Conservation (phyloP, 768 basidiomycete species). For the Phallus indusiatus region DNA sequence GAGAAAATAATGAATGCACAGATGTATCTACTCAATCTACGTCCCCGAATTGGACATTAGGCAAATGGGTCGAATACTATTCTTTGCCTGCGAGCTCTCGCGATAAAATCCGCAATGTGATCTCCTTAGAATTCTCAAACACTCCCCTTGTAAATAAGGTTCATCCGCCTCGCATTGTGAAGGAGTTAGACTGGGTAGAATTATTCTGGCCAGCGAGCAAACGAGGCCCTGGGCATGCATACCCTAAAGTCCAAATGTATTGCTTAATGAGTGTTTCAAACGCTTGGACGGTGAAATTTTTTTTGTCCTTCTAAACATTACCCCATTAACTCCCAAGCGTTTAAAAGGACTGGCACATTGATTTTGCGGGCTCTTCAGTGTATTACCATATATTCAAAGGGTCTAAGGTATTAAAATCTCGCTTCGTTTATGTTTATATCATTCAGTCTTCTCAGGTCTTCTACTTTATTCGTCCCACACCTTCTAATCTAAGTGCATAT, state of each 20-base stretch:
- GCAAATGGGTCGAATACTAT: constrained; percentile 86
- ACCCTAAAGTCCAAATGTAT: constrained; percentile 93
- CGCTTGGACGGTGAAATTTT: constrained; percentile 78
- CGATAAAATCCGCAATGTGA: constrained; percentile 91
- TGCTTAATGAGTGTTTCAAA: constrained; percentile 92
- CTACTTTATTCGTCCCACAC: constrained; percentile 89
- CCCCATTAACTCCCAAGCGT: constrained; percentile 1
- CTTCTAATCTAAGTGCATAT: constrained; percentile 79
- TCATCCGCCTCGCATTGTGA: constrained; percentile 71
- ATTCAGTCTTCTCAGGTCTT: constrained; percentile 51
- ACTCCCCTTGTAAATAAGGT: constrained; percentile 73
- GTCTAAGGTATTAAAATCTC: constrained; percentile 48
- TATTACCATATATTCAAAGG: constrained; percentile 91
- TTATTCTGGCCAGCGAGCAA: constrained; percentile 83
- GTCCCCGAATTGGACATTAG: constrained; percentile 79
- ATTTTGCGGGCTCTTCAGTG: constrained; percentile 96
- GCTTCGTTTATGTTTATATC: constrained; percentile 1
- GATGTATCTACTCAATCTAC: constrained; percentile 88
- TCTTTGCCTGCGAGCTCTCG: constrained; percentile 53
- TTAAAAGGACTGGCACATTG: constrained; percentile 93
- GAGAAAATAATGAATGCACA: constrained; percentile 6
- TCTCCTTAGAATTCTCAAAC: constrained; percentile 88
- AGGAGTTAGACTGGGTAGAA: constrained; percentile 95
- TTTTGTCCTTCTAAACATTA: neutral
- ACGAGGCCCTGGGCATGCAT: constrained; percentile 61